Base-by-base conservation (phyloP, 768 basidiomycete genomes). In the Leucocoprinus sp. region DNA sequence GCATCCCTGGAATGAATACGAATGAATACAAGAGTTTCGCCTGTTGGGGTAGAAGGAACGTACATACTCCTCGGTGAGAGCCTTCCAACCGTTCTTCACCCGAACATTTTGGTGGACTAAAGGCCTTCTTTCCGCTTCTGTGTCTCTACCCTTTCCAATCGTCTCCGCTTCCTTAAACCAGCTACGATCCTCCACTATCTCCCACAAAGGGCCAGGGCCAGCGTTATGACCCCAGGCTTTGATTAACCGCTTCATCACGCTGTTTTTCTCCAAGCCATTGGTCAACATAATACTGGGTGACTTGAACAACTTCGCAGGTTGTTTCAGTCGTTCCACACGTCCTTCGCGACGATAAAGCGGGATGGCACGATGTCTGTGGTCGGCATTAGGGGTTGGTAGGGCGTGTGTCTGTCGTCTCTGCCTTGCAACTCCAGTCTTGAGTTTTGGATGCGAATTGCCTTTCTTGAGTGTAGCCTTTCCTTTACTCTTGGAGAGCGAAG, bases 131-230 rank as follows among this genome's bases (percentile, higher is more conserved):
- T 59, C 67, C 8, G 60, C 69, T 52, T 85, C 83, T 0, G 56
- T 59, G 37, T 66, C 67, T 27, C 60, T 53, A 41, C 67, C 67
- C 7, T 58, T 50, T 2, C 63, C 62, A 0, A 50, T 53, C 8
- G 56, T 48, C 24, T 57, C 48, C 2, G 74, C 69, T 53, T 90
- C 88, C 56, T 84, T 88, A 60, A 69, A 90, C 75, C 83, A 91
- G 1, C 74, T 76, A 40, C 85, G 63, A 52, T 92, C 89, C 56
- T 92, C 89, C 34, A 74, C 61, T 27, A 89, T 60, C 48, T 89
- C 82, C 86, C 87, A 91, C 5, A 87, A 54, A 1, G 87, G 85
- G 0, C 89, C 88, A 2, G 76, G 58, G 3, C 87, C 85, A 11
- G 84, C 75, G 52, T 84, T 86, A 54, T 75, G 78, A 0, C 82